Evolutionary conservation across 495 filamentous ascomycete genomes (phyloP).

Genomic region (Terfezia boudieri): DNA sequence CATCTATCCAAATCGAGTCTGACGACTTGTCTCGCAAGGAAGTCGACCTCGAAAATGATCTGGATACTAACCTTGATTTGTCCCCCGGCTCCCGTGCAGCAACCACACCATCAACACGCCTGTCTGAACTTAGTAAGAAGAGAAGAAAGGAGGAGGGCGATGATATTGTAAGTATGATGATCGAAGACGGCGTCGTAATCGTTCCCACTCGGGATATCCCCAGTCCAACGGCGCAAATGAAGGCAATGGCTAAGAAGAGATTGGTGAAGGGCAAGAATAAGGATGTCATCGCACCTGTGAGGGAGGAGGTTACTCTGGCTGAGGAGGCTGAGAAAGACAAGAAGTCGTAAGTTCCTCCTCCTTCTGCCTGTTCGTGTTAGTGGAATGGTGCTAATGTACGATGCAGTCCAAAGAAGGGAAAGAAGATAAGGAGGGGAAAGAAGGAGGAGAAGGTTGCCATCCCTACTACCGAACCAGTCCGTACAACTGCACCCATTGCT

Average conservation of each 20-base stretch:
- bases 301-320: not conserved
- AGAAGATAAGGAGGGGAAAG: not conserved
- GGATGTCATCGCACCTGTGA: not conserved
- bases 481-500: not conserved
- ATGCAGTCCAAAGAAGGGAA: not conserved
- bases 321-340: not conserved
- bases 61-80: not conserved
- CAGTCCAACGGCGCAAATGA: not conserved
- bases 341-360: not conserved
- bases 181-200: not conserved
- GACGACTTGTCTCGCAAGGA: not conserved
- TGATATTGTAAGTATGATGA: not conserved
- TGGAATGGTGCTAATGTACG: no score
- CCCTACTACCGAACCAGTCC: no score
- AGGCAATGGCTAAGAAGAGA: not conserved
- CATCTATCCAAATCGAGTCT: not conserved
- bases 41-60: not conserved
- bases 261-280: not conserved
- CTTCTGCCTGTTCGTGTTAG: no score
- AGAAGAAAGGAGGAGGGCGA: not conserved
- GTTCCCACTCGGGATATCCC: not conserved
- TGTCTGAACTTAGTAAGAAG: not conserved
- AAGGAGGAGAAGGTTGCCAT: not conserved
- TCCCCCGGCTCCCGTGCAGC: no score
- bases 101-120: not conserved